These are phyloP conservation scores for Pseudomicrostroma phylloplanum DNA, from an alignment of 1,284 basidiomycete genomes.

Conservation along the genomic window DNA sequence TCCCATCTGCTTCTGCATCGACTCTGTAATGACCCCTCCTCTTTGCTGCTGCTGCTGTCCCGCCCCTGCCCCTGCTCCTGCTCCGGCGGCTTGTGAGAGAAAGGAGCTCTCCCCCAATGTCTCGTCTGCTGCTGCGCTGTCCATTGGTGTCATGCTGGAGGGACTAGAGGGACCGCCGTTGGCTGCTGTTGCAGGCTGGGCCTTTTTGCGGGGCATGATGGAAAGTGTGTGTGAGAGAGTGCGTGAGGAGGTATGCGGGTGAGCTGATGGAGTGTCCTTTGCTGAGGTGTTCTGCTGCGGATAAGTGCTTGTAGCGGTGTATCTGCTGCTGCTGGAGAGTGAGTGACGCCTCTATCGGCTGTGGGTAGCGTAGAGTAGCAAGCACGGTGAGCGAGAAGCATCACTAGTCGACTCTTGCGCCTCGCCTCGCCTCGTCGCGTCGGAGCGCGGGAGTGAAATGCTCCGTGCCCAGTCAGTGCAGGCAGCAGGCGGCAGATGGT, in stretches of 20 bases:
- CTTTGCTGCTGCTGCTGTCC: neutral
- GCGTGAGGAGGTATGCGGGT: neutral
- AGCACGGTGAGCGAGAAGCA: too few relatives aligned
- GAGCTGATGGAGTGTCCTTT: neutral
- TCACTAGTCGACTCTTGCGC: too few relatives aligned
- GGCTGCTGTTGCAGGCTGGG: neutral
- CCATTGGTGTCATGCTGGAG: neutral
- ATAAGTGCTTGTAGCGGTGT: too few relatives aligned
- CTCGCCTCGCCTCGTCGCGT: too few relatives aligned
- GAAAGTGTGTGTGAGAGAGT: neutral
- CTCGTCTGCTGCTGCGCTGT: neutral
- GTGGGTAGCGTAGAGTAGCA: too few relatives aligned
- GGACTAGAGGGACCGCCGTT: neutral
- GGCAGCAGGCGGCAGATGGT: too few relatives aligned
- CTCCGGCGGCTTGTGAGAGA: neutral
- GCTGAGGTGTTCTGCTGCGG: too few relatives aligned
- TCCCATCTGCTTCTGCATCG: slow-evolving; percentile 4
- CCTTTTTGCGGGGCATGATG: slow-evolving; percentile 1
- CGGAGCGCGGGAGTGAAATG: too few relatives aligned
- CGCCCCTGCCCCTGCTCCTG: neutral
- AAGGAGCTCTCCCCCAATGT: neutral
- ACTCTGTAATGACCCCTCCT: slow-evolving; percentile 1
- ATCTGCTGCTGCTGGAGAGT: too few relatives aligned
- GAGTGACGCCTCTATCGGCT: too few relatives aligned
- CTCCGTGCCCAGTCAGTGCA: too few relatives aligned